Conservation (phyloP, 2,329 filamentous ascomycete species). For the Penicillium sp. region DNA sequence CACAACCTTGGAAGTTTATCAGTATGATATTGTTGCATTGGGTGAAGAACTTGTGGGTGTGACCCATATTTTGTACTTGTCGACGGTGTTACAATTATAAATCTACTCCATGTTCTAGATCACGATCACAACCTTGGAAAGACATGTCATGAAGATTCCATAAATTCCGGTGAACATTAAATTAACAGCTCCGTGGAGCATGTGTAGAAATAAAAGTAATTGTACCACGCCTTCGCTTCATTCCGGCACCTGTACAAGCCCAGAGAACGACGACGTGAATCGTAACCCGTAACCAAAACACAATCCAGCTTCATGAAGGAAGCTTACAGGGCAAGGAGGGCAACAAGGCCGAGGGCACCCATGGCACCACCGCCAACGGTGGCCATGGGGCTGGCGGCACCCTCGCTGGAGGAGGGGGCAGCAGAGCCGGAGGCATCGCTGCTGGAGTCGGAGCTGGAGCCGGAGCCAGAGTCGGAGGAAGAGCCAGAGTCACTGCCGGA, state of each 20-base stretch:
- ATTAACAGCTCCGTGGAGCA: constrained; percentile 9
- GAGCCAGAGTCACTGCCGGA: constrained; percentile 10
- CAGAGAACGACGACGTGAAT: constrained; percentile 11
- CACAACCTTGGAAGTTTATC: too few species aligned
- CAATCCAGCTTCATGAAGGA: background rate
- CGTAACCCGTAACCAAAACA: constrained; percentile 16
- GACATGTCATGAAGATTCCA: constrained; percentile 1
- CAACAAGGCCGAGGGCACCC: constrained; percentile 46
- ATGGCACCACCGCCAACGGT: constrained; percentile 35
- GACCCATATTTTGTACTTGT: background rate
- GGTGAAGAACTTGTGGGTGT: too few species aligned
- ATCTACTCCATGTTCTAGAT: background rate
- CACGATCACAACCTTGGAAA: background rate
- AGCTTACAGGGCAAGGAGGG: constrained; percentile 44
- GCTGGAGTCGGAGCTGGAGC: constrained; percentile 14
- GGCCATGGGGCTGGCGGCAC: constrained; percentile 33
- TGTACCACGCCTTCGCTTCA: constrained; percentile 11
- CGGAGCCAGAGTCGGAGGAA: constrained; percentile 21
- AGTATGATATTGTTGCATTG: too few species aligned
- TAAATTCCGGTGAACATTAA: constrained; percentile 19
- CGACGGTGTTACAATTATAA: background rate
- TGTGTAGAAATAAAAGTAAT: constrained; percentile 3
- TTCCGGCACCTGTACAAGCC: constrained; percentile 20
- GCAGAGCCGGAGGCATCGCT: constrained; percentile 17
- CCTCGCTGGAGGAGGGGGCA: constrained; percentile 12